Evolutionary conservation across 495 filamentous ascomycete genomes (phyloP), one percentile per base, ranked within the genome.

Genomic region (Podospora didyma): DNA sequence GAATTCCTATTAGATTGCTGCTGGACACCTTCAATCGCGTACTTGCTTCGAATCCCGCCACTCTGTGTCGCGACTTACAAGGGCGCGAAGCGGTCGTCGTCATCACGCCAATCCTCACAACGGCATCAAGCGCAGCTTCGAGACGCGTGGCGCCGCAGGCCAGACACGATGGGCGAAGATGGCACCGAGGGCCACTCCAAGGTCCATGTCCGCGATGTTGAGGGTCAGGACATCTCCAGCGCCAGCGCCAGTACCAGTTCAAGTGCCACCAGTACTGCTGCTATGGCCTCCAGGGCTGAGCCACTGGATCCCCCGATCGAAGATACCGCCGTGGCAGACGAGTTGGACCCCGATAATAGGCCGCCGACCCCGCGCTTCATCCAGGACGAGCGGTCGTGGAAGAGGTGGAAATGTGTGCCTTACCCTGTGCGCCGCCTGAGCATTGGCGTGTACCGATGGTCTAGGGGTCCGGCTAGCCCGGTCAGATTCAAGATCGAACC

Each of bases 391-490:
- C 49, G 66, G 46, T 46, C 65, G 5, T 72, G 69, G 66, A 69
- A 68, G 61, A 61, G 56, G 35, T 66, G 66, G 65, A 68, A 71
- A 70, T 81, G 77, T 78, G 69, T 82, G 6, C 79, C 80, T 1
- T 74, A 77, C 56, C 72, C 75, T 7, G 64, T 75, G 20, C 73
- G 73, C 6, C 72, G 73, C 42, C 62, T 73, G 49, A 52, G 60
- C 35, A 70, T 65, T 50, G 72, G 77, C 11, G 71, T 76, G 16
- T 77, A 72, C 42, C 72, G 72, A 44, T 96, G 89, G 89, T 72
- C 86, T n/a, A 78, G 80, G 59, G 90, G 90, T 0, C 90, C 90
- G 0, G 67, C 83, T 56, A 81, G 79, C 20, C 84, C 89, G 7
- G 79, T 77, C 46, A 75, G 77, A 48, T 82, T 85, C 63, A 79